Base-by-base conservation (phyloP, 1,284 basidiomycete species). In the Schizophyllum amplum region DNA sequence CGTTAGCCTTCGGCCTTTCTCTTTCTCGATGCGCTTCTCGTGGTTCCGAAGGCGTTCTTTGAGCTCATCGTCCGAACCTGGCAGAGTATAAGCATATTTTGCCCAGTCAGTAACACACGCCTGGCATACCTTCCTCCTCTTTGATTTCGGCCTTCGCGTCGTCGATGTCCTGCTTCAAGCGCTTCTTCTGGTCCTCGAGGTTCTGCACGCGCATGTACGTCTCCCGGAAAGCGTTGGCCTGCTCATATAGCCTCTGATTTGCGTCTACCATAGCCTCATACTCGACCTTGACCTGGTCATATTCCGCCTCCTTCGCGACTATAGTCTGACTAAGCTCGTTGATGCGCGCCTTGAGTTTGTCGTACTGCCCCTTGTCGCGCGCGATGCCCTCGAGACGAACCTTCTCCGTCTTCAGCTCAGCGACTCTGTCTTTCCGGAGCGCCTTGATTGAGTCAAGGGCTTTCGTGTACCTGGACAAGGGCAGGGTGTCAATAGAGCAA, bases 381-480 rank as follows among this genome's bases (percentile, higher is more conserved):
- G 86, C 82, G 42, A 98, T 79, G 25, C 86, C 84, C 47, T 90
- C 81, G 2, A 98, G 81, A 13, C 91, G 84, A 66, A 93, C 95
- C 64, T 91, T 90, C 70, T 98, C 94, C 1, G 93, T 87, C 71
- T 99, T 99, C 57, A 97, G 81, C 60, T 98, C 95, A 4, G 86
- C 82, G 0, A 86, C 79, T 15, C 94, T 86, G 53, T 99, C 97
- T 69, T 99, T 99, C 54, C 92, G 81, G 26, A 98, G 75, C 24
- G 71, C 66, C 69, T 96, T 98, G 75, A 99, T 98, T 49, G 89
- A 87, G 63, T 98, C 93, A 2, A 99, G 79, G 1, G 97, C 97
- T 68, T 99, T 99, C 1, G 96, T 98, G 68, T 96, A 98, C 65
- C 93, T 95, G 48, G 5, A 27, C 47, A 25, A 57, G 24, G 26